phyloP scores from a whole-genome alignment of 1,284 basidiomycete genomes.

The Ganoderma resinaceum region DNA sequence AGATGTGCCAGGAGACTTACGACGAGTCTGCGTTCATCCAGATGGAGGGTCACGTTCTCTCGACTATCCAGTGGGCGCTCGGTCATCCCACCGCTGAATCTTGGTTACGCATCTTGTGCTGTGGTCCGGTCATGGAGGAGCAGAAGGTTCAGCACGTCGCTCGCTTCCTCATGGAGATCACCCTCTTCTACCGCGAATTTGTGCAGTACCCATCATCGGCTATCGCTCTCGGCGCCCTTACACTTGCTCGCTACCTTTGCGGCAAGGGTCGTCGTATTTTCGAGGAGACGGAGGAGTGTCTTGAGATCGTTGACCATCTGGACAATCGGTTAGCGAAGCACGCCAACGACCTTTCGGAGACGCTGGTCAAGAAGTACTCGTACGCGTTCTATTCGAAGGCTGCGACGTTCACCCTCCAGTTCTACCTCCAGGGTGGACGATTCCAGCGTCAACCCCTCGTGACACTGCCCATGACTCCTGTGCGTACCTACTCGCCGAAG shows the following conservation, averaged over 20 bases:
- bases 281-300: slow-evolving; percentile 80
- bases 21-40: slow-evolving; percentile 96
- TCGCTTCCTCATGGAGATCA: slow-evolving; percentile 98
- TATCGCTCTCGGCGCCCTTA: slow-evolving; percentile 88
- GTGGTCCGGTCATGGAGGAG: slow-evolving; percentile 79
- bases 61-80: slow-evolving; percentile 95
- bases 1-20: slow-evolving; percentile 95
- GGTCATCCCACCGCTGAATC: slow-evolving; percentile 99
- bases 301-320: slow-evolving; percentile 84
- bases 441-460: slow-evolving; percentile 61
- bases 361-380: slow-evolving; percentile 97
- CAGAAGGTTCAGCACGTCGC: slow-evolving; percentile 92
- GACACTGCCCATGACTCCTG: slow-evolving; percentile 74
- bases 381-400: slow-evolving; percentile 95
- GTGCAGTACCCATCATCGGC: slow-evolving; percentile 86
- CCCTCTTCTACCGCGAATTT: slow-evolving; percentile 96
- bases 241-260: slow-evolving; percentile 89
- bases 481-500: slow-evolving; percentile 60
- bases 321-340: slow-evolving; percentile 87
- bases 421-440: slow-evolving; percentile 84
- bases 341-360: slow-evolving; percentile 91
- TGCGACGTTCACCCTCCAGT: slow-evolving; percentile 91
- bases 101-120: slow-evolving; percentile 89
- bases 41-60: slow-evolving; percentile 97
- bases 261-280: slow-evolving; percentile 78